Evolutionary conservation across 1,284 basidiomycete species (phyloP), one percentile per base, ranked within the genome.

Genomic region (Xanthoconium separans): DNA sequence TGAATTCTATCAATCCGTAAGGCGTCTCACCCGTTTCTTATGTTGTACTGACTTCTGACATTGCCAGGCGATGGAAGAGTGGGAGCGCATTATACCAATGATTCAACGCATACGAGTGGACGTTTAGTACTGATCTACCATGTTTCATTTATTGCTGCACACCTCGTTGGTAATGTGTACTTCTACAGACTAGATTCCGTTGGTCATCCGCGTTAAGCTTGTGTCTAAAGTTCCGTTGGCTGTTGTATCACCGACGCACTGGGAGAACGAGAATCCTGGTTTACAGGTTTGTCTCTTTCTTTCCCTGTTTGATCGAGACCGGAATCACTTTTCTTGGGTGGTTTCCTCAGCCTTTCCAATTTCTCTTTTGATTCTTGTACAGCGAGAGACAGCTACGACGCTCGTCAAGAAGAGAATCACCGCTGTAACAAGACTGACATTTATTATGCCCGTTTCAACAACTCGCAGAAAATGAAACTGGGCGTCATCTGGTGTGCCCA

Each of bases 61-160:
- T 29, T 34, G 52, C 24, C 58, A 91, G 87, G 82, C 87, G 55
- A 90, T 95, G 89, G 91, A 95, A 62, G 93, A 95, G 70, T 95
- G 92, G 92, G 93, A 95, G 51, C 77, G 89, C 71, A 89, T 93
- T 69, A 91, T 92, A 79, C 88, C 91, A 58, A 76, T 91, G 60
- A 85, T 93, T 66, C 87, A 92, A 70, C 87, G 89, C 51, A 93
- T 93, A 75, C 85, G 90, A 51, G 91, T 93, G 73, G 91, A 93
- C 73, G 83, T 91, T 66, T 91, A 79, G 71, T 55, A 70, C 59
- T 59, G 58, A 60, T 63, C 53, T 62, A 54, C 53, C 45, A 31
- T 54, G 53, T 56, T 56, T 53, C 45, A 34, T 50, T 48, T 58
- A 45, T 43, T 65, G 44, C 53, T 55, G 44, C 48, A 55, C 47